These are phyloP conservation scores for Termitomyces sp. DNA, from an alignment of 768 basidiomycete species.

Conservation along the genomic window DNA sequence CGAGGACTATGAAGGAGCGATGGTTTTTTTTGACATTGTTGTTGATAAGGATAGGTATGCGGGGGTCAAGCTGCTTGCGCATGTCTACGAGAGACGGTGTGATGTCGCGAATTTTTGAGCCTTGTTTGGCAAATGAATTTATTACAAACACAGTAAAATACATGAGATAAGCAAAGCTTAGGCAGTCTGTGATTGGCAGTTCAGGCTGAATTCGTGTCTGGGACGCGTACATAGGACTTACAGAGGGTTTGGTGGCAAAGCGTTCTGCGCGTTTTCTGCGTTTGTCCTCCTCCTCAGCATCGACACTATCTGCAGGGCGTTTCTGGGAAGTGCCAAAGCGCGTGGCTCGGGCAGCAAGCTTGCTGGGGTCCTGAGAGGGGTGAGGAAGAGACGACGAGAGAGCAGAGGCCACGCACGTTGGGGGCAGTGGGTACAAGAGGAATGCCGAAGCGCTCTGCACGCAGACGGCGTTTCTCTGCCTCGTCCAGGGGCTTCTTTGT, in stretches of 20 bases:
- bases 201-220: not conserved
- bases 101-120: not conserved
- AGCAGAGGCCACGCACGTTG: constrained; percentile 16
- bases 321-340: constrained; percentile 51
- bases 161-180: not conserved
- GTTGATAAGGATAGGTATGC: constrained; percentile 88
- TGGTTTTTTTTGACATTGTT: constrained; percentile 94
- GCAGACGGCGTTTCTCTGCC: constrained; percentile 53
- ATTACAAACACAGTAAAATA: constrained; percentile 11
- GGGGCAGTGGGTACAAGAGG: constrained; percentile 42
- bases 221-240: not conserved
- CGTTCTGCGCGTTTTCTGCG: constrained; percentile 65
- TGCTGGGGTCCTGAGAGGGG: constrained; percentile 42
- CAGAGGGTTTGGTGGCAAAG: constrained; percentile 34
- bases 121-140: constrained; percentile 7
- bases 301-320: constrained; percentile 40
- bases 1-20: constrained; percentile 92
- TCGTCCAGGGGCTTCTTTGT: constrained; percentile 30
- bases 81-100: constrained; percentile 31
- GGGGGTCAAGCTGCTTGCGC: constrained; percentile 89
- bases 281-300: constrained; percentile 57
- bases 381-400: not conserved
- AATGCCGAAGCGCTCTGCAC: constrained; percentile 74
- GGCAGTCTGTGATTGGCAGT: constrained; percentile 3
- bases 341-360: constrained; percentile 50